Conservation (phyloP, 106 monocot species). For the Dendrobium huoshanense region DNA sequence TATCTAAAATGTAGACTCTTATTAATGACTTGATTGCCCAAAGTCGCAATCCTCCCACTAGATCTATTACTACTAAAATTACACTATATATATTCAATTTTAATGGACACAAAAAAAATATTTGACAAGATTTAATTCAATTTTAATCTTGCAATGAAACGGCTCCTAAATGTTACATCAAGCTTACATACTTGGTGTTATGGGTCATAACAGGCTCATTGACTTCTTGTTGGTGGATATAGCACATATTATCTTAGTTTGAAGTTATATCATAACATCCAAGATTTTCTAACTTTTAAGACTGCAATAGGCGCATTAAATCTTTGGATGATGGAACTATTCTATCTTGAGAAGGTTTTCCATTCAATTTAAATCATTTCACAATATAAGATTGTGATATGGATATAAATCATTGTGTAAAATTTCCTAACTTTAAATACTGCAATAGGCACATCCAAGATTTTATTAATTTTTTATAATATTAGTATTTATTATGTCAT, state of each 20-base stretch:
- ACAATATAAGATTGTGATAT: background rate
- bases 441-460: too few relatives aligned
- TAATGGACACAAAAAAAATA: too few relatives aligned
- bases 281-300: background rate
- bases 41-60: too few relatives aligned
- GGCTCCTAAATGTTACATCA: background rate
- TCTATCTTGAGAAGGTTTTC: background rate
- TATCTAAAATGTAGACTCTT: too few relatives aligned
- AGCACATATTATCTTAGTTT: background rate
- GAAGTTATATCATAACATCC: background rate
- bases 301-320: too few relatives aligned
- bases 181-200: background rate
- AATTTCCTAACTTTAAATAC: background rate
- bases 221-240: background rate
- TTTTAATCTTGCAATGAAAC: too few relatives aligned
- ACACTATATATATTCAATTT: too few relatives aligned
- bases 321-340: background rate
- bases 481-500: too few relatives aligned
- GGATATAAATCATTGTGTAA: background rate
- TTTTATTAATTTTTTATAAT: too few relatives aligned
- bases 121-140: too few relatives aligned
- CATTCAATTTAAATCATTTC: background rate
- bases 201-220: background rate
- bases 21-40: too few relatives aligned
- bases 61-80: too few relatives aligned